Conservation (phyloP, 2,329 filamentous ascomycete species). For the Amauroascus verrucosus region DNA sequence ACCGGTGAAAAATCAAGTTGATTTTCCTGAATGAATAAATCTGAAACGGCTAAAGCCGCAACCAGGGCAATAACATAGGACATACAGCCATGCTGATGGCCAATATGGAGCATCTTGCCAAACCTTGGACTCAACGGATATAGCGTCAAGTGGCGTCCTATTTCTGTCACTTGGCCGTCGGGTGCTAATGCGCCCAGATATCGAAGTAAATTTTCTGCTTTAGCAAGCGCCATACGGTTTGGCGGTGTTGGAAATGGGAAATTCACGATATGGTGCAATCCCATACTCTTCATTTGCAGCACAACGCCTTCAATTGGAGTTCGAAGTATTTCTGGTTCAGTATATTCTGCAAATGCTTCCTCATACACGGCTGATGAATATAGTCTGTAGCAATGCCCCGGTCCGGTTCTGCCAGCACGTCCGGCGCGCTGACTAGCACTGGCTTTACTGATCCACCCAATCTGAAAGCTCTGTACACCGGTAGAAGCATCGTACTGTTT, state of each 20-base stretch:
- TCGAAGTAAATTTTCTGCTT: constrained; percentile 74
- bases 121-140: constrained; percentile 89
- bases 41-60: constrained; percentile 74
- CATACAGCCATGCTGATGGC: constrained; percentile 69
- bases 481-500: constrained; percentile 77
- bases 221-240: constrained; percentile 61
- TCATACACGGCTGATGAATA: constrained; percentile 91
- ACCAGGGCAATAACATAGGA: constrained; percentile 82
- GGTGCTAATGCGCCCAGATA: constrained; percentile 72
- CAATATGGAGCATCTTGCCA: constrained; percentile 81
- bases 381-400: constrained; percentile 87
- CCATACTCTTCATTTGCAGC: constrained; percentile 89
- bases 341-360: constrained; percentile 74
- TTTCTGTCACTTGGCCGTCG: constrained; percentile 63
- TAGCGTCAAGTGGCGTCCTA: constrained; percentile 71
- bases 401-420: constrained; percentile 88
- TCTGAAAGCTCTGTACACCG: constrained; percentile 88
- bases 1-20: constrained; percentile 56
- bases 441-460: constrained; percentile 96
- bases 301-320: constrained; percentile 91
- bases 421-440: constrained; percentile 85
- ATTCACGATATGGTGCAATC: constrained; percentile 76
- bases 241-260: constrained; percentile 95
- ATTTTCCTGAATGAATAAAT: constrained; percentile 74
- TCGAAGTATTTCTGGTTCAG: constrained; percentile 76